Conservation (phyloP, 2,329 filamentous ascomycete species). For the Phialophora verrucosa region DNA sequence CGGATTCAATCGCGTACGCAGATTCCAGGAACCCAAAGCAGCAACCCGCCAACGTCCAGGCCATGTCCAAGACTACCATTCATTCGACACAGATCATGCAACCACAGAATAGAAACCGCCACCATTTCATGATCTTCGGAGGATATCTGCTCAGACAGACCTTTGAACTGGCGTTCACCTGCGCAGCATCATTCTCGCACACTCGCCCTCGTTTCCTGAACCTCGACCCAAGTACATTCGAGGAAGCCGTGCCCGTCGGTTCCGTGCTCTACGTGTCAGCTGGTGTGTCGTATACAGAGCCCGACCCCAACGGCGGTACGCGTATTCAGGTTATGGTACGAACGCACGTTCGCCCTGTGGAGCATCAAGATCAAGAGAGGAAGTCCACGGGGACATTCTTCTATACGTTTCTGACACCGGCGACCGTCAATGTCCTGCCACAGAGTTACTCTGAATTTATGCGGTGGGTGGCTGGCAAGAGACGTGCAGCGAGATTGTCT, state of each 20-base stretch:
- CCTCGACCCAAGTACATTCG: conserved; percentile 74
- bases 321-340: conserved; percentile 74
- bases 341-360: conserved; percentile 73
- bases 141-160: conserved; percentile 76
- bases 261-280: conserved; percentile 76
- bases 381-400: conserved; percentile 76
- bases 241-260: conserved; percentile 76
- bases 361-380: conserved; percentile 64
- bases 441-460: conserved; percentile 68
- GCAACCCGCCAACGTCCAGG: conserved; percentile 63
- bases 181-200: conserved; percentile 72
- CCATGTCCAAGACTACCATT: conserved; percentile 68
- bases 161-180: conserved; percentile 78
- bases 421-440: conserved; percentile 70
- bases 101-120: conserved; percentile 71
- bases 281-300: conserved; percentile 74
- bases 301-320: conserved; percentile 58
- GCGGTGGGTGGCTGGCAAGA: conserved; percentile 67
- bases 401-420: conserved; percentile 72
- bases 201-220: conserved; percentile 72
- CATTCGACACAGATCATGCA: conserved; percentile 76
- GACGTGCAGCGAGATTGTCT: conserved; percentile 60
- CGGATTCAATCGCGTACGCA: conserved; percentile 67
- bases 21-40: conserved; percentile 62
- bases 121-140: conserved; percentile 76